Evolutionary conservation across 2,329 filamentous ascomycete genomes (phyloP), one percentile per base, ranked within the genome.

Genomic region (Mycogone perniciosa): DNA sequence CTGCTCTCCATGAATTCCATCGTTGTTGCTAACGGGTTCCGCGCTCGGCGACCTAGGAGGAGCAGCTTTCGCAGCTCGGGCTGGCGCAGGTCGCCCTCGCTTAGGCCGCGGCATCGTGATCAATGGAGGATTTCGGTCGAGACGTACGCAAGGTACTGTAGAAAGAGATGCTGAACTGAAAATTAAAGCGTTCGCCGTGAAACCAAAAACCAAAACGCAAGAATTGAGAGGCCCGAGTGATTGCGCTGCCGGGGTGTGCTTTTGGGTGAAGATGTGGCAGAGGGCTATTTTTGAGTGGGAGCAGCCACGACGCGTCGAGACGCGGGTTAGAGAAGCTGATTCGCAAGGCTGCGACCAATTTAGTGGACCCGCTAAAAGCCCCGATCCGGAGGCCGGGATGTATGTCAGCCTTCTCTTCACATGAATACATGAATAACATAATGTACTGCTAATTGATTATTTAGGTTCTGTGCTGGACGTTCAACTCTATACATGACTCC

Each of bases 261-360:
- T 30, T 20, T 51, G 44, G 44, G 39, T 38, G 35, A 47, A 38
- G 53, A 59, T 55, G 48, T 30, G 43, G 11, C 26, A n/a, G 38
- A 44, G 38, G 38, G 27, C 11, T 37, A 45, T 49, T 45, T 48
- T 44, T 48, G 51, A 54, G 53, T 49, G 45, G 39, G 38, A 40
- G 20, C 57, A 59, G 57, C 57, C 50, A 58, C 46, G 54, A 57
- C 64, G 64, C 64, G 64, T 63, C 63, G 62, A 57, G 64, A 64
- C 57, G 57, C 54, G 50, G 27, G 33, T 40, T 27, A 44, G 43
- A 43, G 44, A 13, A 38, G 35, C 46, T 38, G 49, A 34, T 34
- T 44, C 49, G 49, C 49, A 44, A 51, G 49, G 49, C 49, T 51
- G 39, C 30, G 31, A 47, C 10, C 41, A 33, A 33, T 38, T 20